phyloP scores from a whole-genome alignment of 768 basidiomycete species.

The Hygrocybe coccinea region DNA sequence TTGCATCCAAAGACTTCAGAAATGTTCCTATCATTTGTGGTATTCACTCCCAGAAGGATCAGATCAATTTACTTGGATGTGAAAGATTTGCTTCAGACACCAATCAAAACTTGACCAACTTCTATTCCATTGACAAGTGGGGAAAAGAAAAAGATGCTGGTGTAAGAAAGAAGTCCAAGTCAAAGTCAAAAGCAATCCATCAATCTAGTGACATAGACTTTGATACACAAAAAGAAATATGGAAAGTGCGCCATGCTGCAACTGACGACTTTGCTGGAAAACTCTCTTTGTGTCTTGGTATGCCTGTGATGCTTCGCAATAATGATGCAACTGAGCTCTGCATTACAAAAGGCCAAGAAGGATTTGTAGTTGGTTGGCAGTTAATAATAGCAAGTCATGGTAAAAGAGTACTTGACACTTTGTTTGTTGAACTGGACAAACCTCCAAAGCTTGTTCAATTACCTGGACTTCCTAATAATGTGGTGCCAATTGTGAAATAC shows the following conservation, averaged over 20 bases:
- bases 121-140: conserved; percentile 11
- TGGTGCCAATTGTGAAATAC: conserved; percentile 12
- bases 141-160: background rate
- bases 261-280: conserved; percentile 25
- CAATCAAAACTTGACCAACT: conserved; percentile 6
- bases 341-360: conserved; percentile 28
- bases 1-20: too few species aligned
- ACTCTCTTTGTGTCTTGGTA: conserved; percentile 26
- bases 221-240: conserved; percentile 17
- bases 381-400: conserved; percentile 13
- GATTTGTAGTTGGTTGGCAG: conserved; percentile 26
- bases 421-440: conserved; percentile 10
- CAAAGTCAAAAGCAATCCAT: background rate
- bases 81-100: conserved; percentile 21
- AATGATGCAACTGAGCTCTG: conserved; percentile 21
- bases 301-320: conserved; percentile 31
- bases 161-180: background rate
- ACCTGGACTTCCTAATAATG: conserved; percentile 11
- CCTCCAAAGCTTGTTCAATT: conserved; percentile 8
- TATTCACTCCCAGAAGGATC: too few species aligned
- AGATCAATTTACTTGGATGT: too few species aligned
- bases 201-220: background rate
- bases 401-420: conserved; percentile 17
- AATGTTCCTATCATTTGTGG: too few species aligned
- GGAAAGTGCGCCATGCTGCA: conserved; percentile 20